phyloP scores from a whole-genome alignment of 1,139 yeast species.

The Protomyces macrosporus region DNA sequence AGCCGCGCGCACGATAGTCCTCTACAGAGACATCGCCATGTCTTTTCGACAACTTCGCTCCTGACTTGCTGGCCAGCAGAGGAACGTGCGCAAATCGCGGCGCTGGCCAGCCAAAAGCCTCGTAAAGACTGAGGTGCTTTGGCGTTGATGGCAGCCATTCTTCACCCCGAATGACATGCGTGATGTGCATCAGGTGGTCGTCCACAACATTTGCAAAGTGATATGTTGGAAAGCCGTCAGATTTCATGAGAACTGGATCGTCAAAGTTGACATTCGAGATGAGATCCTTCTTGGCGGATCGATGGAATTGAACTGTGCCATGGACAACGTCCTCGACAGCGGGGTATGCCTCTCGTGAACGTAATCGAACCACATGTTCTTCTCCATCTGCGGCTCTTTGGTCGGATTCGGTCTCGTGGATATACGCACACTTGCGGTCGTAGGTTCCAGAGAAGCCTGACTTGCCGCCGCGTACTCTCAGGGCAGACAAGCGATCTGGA shows the following conservation, averaged over 20 bases:
- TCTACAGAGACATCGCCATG: conserved; percentile 69
- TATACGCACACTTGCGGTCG: conserved; percentile 67
- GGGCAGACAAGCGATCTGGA: conserved; percentile 62
- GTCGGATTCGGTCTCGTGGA: conserved; percentile 44
- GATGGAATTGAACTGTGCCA: conserved; percentile 20
- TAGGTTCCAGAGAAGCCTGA: conserved; percentile 87
- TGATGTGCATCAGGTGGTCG: conserved; percentile 84
- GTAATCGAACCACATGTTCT: conserved; percentile 37
- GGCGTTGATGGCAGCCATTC: conserved; percentile 98
- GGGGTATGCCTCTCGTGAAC: conserved; percentile 7
- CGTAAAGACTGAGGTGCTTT: conserved; percentile 79
- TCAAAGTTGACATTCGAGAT: conserved; percentile 55
- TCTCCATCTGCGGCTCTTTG: conserved; percentile 39
- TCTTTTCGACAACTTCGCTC: conserved; percentile 81
- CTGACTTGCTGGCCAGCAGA: conserved; percentile 62
- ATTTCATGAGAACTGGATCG: conserved; percentile 81
- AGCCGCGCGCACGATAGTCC: conserved; percentile 44
- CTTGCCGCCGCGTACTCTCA: conserved; percentile 67
- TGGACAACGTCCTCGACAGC: conserved; percentile 21
- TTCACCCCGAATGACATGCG: conserved; percentile 94
- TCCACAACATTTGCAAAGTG: conserved; percentile 95
- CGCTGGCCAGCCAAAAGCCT: conserved; percentile 79
- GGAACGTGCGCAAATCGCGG: conserved; percentile 90
- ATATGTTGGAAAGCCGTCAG: conserved; percentile 91
- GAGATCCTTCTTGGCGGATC: conserved; percentile 28